Base-by-base conservation (phyloP, 768 basidiomycete genomes). In the Sutorius australiensis region DNA sequence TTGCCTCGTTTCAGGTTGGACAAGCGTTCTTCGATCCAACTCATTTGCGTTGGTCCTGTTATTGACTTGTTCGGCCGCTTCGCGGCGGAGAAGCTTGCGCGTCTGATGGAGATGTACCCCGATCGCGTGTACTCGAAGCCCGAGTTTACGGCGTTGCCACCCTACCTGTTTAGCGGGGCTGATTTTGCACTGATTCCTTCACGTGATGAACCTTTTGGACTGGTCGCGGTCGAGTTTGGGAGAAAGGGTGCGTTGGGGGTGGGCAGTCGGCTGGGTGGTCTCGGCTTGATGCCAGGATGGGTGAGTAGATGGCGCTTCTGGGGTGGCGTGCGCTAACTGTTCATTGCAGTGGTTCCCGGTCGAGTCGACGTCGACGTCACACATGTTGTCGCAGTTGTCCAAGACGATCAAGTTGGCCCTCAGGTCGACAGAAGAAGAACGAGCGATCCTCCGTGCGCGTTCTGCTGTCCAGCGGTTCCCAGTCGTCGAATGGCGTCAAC, bases 201-300 rank as follows among this genome's bases (percentile, higher is more conserved):
- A 48, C 87, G 94, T 70, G 94, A 97, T 65, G 94, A 97, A 64
- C 94, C 94, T 3, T 97, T 97, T 72, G 94, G 94, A 74, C 75
- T 97, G 41, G 93, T 95, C 30, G 93, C 94, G 47, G 94, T 97
- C 59, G 94, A 95, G 68, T 97, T 97, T 72, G 94, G 94, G 69
- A 78, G 94, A 60, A 97, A 95, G 71, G 94, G 94, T 77, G 94
- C 94, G 50, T 82, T 97, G 48, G 94, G 94, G 74, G 94, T 97
- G 59, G 94, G 94, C 59, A 85, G 87, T 75, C 89, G 94, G 62
- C 79, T 95, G 19, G 94, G 94, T 66, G 94, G 94, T 76, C 80
- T 97, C 40, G 94, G 94, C 71, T 75, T 97, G 54, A 97, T 97
- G 94, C 94, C 94, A 67, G 94, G 93, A 74, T 95, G 94, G 94